phyloP scores from a whole-genome alignment of 2,329 filamentous ascomycete genomes.

The Trichoderma koningiopsis region DNA sequence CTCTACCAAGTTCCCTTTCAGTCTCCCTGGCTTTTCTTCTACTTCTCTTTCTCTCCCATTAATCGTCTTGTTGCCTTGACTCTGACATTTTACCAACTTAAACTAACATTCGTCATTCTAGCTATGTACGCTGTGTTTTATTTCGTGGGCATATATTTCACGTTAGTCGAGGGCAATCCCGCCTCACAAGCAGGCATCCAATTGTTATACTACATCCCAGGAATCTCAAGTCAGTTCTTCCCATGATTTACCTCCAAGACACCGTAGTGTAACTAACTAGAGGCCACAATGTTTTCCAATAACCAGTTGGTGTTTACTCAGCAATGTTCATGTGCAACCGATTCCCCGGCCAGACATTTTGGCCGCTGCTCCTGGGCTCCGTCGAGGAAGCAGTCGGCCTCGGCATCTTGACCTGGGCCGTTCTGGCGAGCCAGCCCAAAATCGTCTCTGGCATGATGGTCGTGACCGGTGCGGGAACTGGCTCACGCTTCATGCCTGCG shows the following conservation, averaged over 20 bases:
- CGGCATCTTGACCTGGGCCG: background rate
- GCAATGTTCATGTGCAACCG: background rate
- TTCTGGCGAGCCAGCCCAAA: background rate
- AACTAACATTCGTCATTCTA: background rate
- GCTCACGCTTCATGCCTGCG: background rate
- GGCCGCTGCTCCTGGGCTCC: background rate
- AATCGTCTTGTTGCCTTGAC: background rate
- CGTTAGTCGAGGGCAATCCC: background rate
- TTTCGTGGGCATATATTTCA: background rate
- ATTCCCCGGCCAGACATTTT: background rate
- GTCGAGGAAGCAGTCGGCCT: background rate
- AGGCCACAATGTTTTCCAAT: background rate
- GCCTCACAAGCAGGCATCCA: background rate
- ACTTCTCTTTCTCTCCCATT: background rate
- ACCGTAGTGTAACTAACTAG: background rate
- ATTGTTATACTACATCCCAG: background rate
- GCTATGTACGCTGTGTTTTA: background rate
- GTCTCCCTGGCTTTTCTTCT: background rate
- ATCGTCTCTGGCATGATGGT: background rate
- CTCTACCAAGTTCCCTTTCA: background rate
- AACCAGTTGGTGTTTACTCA: background rate
- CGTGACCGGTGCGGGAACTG: background rate
- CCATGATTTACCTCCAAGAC: background rate
- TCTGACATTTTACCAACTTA: background rate
- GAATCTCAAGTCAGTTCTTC: background rate